A percentile compares a stretch with the other conserved stretches of the same genome.
These are phyloP conservation scores for Phanerodontia chrysosporium DNA, from an alignment of 768 basidiomycete species.

Conservation along the genomic window DNA sequence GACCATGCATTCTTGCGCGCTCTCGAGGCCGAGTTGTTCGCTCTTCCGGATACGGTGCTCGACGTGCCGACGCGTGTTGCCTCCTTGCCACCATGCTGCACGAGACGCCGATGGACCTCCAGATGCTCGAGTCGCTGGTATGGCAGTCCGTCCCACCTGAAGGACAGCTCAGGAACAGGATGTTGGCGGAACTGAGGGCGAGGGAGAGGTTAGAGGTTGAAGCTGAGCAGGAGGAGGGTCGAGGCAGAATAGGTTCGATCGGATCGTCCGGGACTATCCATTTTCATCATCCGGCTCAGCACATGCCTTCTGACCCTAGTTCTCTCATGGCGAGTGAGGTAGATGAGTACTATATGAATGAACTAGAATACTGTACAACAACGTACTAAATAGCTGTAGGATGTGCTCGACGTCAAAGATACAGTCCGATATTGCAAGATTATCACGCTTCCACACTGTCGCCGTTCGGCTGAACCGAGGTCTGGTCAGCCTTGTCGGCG, in stretches of 20 bases:
- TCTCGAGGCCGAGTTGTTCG: conserved; percentile 30
- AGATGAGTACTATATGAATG: neutral
- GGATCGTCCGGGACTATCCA: neutral
- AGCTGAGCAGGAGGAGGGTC: neutral
- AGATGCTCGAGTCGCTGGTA: conserved; percentile 1
- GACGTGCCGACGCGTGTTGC: conserved; percentile 43
- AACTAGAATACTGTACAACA: neutral
- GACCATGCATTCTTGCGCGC: conserved; percentile 30
- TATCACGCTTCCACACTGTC: neutral
- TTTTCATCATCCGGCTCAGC: neutral
- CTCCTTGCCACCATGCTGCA: conserved; percentile 37
- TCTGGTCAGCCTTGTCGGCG: neutral
- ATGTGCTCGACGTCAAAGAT: neutral
- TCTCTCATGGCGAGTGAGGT: neutral
- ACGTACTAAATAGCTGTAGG: neutral
- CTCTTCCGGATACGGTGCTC: conserved; percentile 41
- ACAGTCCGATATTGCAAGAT: neutral
- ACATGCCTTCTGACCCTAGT: neutral
- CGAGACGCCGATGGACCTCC: conserved; percentile 3
- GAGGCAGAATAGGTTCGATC: conserved; percentile 11
- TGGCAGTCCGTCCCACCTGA: neutral
- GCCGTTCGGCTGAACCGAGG: neutral
- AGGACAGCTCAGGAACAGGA: neutral
- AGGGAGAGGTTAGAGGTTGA: neutral
- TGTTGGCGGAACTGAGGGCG: neutral